Evolutionary conservation across 2,329 filamentous ascomycete genomes (phyloP), one percentile per base, ranked within the genome.

Genomic region (Neofusicoccum parvum): DNA sequence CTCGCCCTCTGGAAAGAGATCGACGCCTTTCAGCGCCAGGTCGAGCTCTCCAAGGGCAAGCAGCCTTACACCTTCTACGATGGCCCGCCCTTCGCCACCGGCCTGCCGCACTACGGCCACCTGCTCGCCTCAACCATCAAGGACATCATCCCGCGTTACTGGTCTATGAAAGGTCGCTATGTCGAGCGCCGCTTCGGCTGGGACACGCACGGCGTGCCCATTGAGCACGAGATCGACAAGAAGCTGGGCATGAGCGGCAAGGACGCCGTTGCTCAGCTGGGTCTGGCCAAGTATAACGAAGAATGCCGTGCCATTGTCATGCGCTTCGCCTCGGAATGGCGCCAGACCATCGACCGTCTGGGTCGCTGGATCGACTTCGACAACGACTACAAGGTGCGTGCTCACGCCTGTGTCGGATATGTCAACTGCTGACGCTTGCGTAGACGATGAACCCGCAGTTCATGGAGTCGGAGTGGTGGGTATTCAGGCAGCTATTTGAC

Each of bases 341-440:
- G 92, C 72, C 82, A 88, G 68, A 96, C 92, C 32, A 91, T 97
- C 72, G 92, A 96, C 74, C 85, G 94, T 68, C 81, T 98, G 46
- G 94, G 94, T 65, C 90, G 94, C 66, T 98, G 94, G 94, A 95
- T 97, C 72, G 94, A 97, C 79, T 97, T 98, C 72, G 94, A 98
- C 79, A 95, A 96, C 72, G 92, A 97, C 77, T 97, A 96, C 83
- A 97, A 97, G 87, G 88, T 88, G 73, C 20, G 65, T 56, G 23
- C n/a, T 2, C 65, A 14, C n/a, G 43, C 14, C 15, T 27, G 27
- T 1, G 10, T 27, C 32, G 37, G 1, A 12, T 2, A 37, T 34
- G 27, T 15, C 43, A 34, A 39, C 43, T 5, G 63, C 41, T 62
- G 27, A 67, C n/a, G 12, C 23, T 20, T 32, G 15, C n/a, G 49